Evolutionary conservation across 306 rosid species (phyloP).

Genomic region (Gynostemma pentaphyllum): DNA sequence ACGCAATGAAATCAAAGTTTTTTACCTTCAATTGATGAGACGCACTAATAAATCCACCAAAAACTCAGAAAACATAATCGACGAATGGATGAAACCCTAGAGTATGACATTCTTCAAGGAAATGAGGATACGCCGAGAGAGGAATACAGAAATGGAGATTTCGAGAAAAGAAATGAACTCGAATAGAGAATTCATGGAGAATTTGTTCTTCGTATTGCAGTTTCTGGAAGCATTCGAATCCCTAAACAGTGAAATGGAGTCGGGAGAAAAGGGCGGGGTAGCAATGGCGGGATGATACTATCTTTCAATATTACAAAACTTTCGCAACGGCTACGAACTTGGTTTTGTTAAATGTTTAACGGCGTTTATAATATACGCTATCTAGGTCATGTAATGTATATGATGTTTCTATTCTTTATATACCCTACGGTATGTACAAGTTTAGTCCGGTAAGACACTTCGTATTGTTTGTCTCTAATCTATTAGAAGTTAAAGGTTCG

Average conservation of each 20-base stretch:
- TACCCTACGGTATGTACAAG: too few species aligned
- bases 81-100: not conserved
- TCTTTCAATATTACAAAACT: not conserved
- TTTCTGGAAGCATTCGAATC: not conserved
- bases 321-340: too few species aligned
- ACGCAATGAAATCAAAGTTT: not conserved
- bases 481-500: too few species aligned
- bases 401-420: too few species aligned
- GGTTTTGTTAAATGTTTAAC: too few species aligned
- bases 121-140: not conserved
- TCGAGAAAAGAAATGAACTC: not conserved
- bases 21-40: not conserved
- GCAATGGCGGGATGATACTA: not conserved
- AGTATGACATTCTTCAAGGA: not conserved
- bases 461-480: too few species aligned
- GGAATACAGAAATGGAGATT: not conserved
- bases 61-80: not conserved
- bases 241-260: not conserved
- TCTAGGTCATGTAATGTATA: too few species aligned
- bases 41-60: not conserved
- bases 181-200: not conserved
- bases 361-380: too few species aligned
- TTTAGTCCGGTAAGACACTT: too few species aligned
- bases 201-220: not conserved
- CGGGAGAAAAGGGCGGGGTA: not conserved